Evolutionary conservation across 306 rosid species (phyloP), one percentile per base, ranked within the genome.

Genomic region (Parietaria judaica): DNA sequence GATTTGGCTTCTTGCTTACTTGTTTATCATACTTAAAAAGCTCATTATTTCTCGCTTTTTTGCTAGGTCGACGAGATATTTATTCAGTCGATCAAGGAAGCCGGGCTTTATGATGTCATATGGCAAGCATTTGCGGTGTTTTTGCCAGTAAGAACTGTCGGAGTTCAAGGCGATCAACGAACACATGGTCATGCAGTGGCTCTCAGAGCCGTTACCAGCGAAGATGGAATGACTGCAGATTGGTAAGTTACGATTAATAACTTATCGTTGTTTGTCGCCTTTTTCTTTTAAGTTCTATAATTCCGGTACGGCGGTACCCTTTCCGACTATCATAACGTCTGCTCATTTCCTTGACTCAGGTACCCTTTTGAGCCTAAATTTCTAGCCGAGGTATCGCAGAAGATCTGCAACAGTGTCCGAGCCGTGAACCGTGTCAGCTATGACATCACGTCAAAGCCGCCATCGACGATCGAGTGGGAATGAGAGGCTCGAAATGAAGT

Each of bases 91-190:
- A 91, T 87, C 78, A 87, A 91, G 80, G 96, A 85, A 51, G 53
- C 53, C 3, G 53, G 53, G 50, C 50, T 46, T 46, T 23, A 23
- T 23, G 31, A 23, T 80, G n/a, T 67, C 54, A 88, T 88, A 57
- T 92, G 96, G 98, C 98, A 92, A 79, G 98, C 98, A 6, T 92
- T 92, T 82, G 96, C 94, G 39, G 98, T 88, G 66, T 92, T 88
- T 78, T 82, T 88, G 66, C 98, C 98, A 3, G 64, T 88, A 54
- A 78, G 80, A 77, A 85, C 98, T 12, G 96, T 92, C 70, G 96
- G 98, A 68, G 94, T 92, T 71, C 96, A 85, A 79, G 98, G 96
- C 41, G 95, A 92, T 72, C 88, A 88, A 70, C 81, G 98, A 80
- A 92, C 98, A 37, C 98, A 92, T 71, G 89, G 96, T 63, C 95